Conservation (phyloP, 768 basidiomycete genomes). For the Podaxis sp. region DNA sequence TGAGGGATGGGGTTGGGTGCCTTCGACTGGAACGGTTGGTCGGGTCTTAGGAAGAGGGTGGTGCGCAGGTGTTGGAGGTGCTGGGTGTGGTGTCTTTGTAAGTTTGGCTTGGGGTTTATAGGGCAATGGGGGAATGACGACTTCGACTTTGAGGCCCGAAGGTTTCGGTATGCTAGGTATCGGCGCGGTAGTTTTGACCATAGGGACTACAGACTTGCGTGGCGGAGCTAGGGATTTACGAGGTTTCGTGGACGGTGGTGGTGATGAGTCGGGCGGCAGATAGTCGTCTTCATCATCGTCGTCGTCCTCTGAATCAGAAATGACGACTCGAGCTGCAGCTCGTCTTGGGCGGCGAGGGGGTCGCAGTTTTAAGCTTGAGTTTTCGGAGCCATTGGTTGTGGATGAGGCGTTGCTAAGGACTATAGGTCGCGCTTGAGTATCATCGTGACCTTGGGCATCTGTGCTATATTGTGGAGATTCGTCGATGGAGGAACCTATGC, state of each 20-base stretch:
- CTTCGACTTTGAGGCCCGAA: slow-evolving; percentile 33
- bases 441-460: not conserved
- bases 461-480: not conserved
- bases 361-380: slow-evolving; percentile 22
- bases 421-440: not conserved
- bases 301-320: slow-evolving; percentile 49
- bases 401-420: not conserved
- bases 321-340: slow-evolving; percentile 28
- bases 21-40: not conserved
- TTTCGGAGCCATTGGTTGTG: slow-evolving; percentile 23
- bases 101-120: slow-evolving; percentile 22
- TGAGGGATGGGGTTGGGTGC: not conserved
- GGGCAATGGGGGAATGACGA: slow-evolving; percentile 41
- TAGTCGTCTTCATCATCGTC: slow-evolving; percentile 17
- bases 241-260: slow-evolving; percentile 15
- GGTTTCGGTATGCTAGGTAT: slow-evolving; percentile 3
- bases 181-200: not conserved
- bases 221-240: slow-evolving; percentile 4
- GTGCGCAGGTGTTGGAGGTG: slow-evolving; percentile 21
- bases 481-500: slow-evolving; percentile 10
- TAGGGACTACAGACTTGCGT: not conserved
- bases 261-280: slow-evolving; percentile 17
- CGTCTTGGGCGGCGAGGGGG: slow-evolving; percentile 27
- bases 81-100: not conserved
- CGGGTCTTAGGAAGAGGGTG: slow-evolving; percentile 9